Evolutionary conservation across 768 basidiomycete genomes (phyloP), one percentile per base, ranked within the genome.

Genomic region (Leucosporidium yakuticum): DNA sequence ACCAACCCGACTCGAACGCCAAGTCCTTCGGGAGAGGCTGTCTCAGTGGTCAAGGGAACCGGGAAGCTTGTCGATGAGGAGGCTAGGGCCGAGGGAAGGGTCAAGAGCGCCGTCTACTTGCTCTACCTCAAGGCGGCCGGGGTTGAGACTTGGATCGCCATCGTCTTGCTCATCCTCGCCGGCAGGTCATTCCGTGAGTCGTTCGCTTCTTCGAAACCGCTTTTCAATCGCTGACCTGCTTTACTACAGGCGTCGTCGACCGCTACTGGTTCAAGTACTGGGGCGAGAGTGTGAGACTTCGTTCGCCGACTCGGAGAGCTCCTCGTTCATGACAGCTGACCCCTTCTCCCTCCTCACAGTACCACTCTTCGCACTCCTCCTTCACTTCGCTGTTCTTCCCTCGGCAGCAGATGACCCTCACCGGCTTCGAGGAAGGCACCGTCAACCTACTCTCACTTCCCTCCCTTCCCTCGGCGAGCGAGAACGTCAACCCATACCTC

Each of bases 401-500:
- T 44, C 39, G 39, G 39, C 39, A 44, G 39, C 39, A 44, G 39
- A 8, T 44, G 39, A 44, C 39, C 53, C 25, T 27, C 53, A 54
- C 53, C 23, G 53, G 53, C 53, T 27, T 25, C 25, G 53, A 29
- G 53, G 15, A 27, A 6, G 23, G 53, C 53, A 17, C 53, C 53
- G 53, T 27, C 25, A 15, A 44, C n/a, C 27, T 54, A 6, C 53
- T 54, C 8, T 4, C 53, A 7, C 53, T 17, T 7, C 53, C 53
- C 4, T 54, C 25, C 11, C 53, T 69, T 48, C 68, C 68, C 2
- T 64, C 85, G 4, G 87, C 88, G 0, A 81, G 83, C 64, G 79
- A 79, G 19, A 76, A 88, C 70, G 86, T 88, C 20, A 80, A 77
- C 57, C 87, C 87, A 15, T 89, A 87, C 86, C 76, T 89, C 59